A percentile compares a stretch with the other conserved stretches of the same genome.
Conservation (phyloP, 2,329 filamentous ascomycete genomes). For the Trichothecium roseum region DNA sequence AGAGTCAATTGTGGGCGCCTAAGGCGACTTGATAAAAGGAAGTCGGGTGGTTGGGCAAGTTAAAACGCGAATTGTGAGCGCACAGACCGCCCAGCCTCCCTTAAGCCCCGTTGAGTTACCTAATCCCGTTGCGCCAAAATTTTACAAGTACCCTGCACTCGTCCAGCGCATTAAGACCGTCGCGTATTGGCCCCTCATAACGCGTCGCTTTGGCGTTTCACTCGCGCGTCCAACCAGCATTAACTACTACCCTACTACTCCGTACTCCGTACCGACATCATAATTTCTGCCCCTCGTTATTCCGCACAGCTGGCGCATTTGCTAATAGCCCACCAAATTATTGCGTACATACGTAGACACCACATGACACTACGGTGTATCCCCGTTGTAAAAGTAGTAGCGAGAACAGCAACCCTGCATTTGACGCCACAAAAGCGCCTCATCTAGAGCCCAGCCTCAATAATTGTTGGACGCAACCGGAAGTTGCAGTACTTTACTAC, state of each 20-base stretch:
- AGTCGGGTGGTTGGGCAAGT: neutral
- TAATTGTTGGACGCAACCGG: too few relatives aligned
- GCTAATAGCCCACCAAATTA: too few relatives aligned
- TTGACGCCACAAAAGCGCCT: slow-evolving; percentile 8
- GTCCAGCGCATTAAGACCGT: neutral
- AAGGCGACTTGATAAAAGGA: neutral
- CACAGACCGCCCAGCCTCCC: too few relatives aligned
- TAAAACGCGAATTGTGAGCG: neutral
- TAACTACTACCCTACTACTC: too few relatives aligned
- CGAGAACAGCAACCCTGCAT: slow-evolving; percentile 5
- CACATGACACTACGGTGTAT: too few relatives aligned
- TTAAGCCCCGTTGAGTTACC: neutral
- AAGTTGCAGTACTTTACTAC: neutral
- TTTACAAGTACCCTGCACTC: neutral
- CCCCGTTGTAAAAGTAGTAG: too few relatives aligned
- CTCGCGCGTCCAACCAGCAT: neutral
- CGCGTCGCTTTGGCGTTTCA: neutral
- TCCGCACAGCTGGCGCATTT: too few relatives aligned
- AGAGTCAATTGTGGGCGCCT: neutral
- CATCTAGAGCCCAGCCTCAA: too few relatives aligned
- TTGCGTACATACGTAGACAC: too few relatives aligned
- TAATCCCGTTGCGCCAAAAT: neutral
- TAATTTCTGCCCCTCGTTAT: too few relatives aligned
- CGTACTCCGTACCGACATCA: too few relatives aligned
- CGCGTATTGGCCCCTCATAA: neutral